A percentile compares a stretch with the other conserved stretches of the same genome.
These are phyloP conservation scores for Coemansia sp. DNA, from an alignment of 192 early-diverging fungal genomes.

Conservation along the genomic window DNA sequence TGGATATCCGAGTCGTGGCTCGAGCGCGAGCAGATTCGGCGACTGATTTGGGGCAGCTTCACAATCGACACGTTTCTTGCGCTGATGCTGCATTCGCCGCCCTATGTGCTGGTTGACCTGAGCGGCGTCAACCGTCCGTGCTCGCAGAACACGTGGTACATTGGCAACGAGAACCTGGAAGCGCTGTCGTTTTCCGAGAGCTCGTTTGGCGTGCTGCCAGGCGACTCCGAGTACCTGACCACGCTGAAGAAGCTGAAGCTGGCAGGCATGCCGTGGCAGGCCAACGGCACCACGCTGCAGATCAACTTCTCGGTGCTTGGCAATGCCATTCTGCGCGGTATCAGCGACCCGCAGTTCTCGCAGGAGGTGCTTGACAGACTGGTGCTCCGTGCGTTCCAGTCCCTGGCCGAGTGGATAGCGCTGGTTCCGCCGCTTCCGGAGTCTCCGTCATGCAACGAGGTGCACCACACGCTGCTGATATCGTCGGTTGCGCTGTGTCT, in stretches of 20 bases:
- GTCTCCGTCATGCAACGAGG: conserved; percentile 16
- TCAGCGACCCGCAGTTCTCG: conserved; percentile 38
- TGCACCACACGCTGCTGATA: conserved; percentile 37
- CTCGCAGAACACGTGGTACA: conserved; percentile 45
- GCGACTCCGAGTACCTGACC: conserved; percentile 40
- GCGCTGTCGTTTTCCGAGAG: conserved; percentile 8
- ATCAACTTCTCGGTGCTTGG: conserved; percentile 48
- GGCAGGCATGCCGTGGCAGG: conserved; percentile 31
- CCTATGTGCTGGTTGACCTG: conserved; percentile 40
- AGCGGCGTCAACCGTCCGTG: conserved; percentile 52
- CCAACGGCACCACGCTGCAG: conserved; percentile 44
- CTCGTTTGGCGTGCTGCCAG: conserved; percentile 12
- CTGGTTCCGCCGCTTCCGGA: conserved; percentile 31
- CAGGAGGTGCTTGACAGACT: conserved; percentile 30
- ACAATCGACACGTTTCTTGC: conserved; percentile 45
- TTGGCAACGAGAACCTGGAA: conserved; percentile 47
- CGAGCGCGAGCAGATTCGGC: conserved; percentile 49
- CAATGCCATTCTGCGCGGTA: conserved; percentile 37
- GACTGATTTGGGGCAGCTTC: conserved; percentile 45
- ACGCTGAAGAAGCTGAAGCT: conserved; percentile 34
- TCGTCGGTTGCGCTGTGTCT: conserved; percentile 35
- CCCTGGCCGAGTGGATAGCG: conserved; percentile 36
- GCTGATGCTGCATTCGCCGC: conserved; percentile 45
- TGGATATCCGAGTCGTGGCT: conserved; percentile 50
- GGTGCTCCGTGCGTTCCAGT: conserved; percentile 22